phyloP scores from a whole-genome alignment of 2,329 filamentous ascomycete genomes.

The Purpureocillium lavendulum region DNA sequence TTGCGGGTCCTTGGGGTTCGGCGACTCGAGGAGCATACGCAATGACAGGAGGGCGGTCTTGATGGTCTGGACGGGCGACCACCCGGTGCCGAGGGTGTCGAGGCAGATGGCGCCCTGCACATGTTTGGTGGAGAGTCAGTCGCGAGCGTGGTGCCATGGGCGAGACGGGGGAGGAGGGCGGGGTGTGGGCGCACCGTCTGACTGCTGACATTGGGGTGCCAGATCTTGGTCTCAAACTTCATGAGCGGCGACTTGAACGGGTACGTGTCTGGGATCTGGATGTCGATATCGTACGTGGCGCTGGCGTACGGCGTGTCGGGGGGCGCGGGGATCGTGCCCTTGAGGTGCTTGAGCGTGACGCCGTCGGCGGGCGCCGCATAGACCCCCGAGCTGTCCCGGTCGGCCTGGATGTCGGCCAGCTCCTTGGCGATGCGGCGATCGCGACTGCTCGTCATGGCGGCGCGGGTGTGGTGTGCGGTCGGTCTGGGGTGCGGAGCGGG shows the following conservation, averaged over 20 bases:
- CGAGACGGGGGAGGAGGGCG: background rate
- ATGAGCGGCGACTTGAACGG: conserved; percentile 90
- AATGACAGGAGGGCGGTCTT: conserved; percentile 91
- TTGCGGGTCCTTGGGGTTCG: conserved; percentile 93
- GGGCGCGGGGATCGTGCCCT: conserved; percentile 75
- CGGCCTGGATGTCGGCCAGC: conserved; percentile 64
- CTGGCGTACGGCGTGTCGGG: conserved; percentile 92
- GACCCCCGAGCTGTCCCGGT: conserved; percentile 68
- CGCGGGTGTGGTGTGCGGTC: background rate
- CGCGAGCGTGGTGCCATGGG: conserved; percentile 3
- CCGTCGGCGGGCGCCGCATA: conserved; percentile 55
- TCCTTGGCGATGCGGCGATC: conserved; percentile 64
- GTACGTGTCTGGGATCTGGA: conserved; percentile 80
- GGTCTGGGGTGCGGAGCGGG: background rate
- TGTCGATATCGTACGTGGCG: conserved; percentile 73
- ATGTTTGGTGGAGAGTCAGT: background rate
- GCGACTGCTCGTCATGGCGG: conserved; percentile 40
- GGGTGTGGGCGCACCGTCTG: conserved; percentile 60
- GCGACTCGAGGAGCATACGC: conserved; percentile 84
- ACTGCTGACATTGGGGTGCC: conserved; percentile 95
- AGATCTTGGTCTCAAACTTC: conserved; percentile 87
- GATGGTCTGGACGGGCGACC: conserved; percentile 94
- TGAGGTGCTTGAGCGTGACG: conserved; percentile 71
- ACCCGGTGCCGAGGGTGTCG: conserved; percentile 80
- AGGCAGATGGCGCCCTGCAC: conserved; percentile 87